Evolutionary conservation across 2,329 filamentous ascomycete species (phyloP), one percentile per base, ranked within the genome.

Genomic region (Nannizziopsis barbatae): DNA sequence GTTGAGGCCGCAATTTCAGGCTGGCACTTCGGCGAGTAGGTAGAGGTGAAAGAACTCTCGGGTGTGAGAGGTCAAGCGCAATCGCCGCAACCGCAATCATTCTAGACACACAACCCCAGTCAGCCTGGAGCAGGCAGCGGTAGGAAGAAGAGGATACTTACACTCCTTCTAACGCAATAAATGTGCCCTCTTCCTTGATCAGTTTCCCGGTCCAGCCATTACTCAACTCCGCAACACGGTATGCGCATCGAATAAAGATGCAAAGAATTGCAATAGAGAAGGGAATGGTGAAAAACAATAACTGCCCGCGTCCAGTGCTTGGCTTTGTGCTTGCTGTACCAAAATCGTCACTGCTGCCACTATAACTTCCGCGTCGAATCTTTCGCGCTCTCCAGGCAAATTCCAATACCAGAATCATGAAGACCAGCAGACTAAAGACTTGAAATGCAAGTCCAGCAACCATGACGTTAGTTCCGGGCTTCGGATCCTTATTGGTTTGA

Each of bases 171-270:
- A 81, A 72, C 4, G 65, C 73, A 52, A 80, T 71, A 59, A 81
- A 81, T 49, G 76, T 64, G 33, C 65, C 66, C 64, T 81, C 69
- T 33, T 74, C 62, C 31, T 58, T 62, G 60, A 81, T 81, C 56
- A 85, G 62, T 17, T 70, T 62, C 0, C 80, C 80, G 2, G 59
- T 63, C 75, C 79, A 86, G 1, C 82, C 82, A 45, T 75, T 69
- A 53, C 73, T 76, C 53, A 86, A 65, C 70, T 86, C 81, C 0
- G 75, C 76, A 17, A 83, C 75, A 47, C 83, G 75, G 63, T 79
- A 86, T 37, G 79, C 74, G 54, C 75, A 80, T 7, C 83, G 71
- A 57, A 76, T 75, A 52, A 84, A 75, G 57, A 86, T 79, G 55
- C 72, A 74, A 10, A 83, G 45, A n/a, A 79, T 80, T 1, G 79